Evolutionary conservation across 208 protist genomes (phyloP).

Genomic region (Crithidia bombi): DNA sequence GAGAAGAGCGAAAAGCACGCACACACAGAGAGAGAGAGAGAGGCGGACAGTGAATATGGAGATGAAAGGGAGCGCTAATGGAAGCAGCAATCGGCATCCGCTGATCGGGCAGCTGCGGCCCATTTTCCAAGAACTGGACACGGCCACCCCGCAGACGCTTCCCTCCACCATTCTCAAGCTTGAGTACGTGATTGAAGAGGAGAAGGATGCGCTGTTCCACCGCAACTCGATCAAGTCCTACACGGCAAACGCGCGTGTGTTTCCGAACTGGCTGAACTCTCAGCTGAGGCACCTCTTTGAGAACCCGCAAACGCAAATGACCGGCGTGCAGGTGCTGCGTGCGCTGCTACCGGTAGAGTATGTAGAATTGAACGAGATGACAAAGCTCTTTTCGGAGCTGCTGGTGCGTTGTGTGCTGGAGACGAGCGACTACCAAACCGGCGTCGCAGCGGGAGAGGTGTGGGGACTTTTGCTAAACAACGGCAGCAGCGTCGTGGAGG

Average conservation of each 20-base stretch:
- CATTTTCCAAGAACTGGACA: slow-evolving; percentile 78
- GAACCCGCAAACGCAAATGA: slow-evolving; percentile 57
- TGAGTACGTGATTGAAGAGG: slow-evolving; percentile 87
- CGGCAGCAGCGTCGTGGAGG: slow-evolving; percentile 74
- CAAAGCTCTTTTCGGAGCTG: slow-evolving; percentile 69
- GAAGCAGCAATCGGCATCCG: slow-evolving; percentile 53
- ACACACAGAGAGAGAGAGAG: background rate
- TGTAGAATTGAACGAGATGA: slow-evolving; percentile 78
- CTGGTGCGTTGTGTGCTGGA: slow-evolving; percentile 67
- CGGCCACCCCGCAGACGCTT: slow-evolving; percentile 44
- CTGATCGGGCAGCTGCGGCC: slow-evolving; percentile 86
- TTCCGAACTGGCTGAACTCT: slow-evolving; percentile 75
- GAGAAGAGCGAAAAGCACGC: background rate
- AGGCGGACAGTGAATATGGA: too few relatives aligned
- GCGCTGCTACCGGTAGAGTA: slow-evolving; percentile 81
- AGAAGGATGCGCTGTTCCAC: slow-evolving; percentile 83
- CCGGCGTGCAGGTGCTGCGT: slow-evolving; percentile 70
- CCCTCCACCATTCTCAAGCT: slow-evolving; percentile 81
- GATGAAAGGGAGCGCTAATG: slow-evolving; percentile 16
- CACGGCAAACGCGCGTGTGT: slow-evolving; percentile 47
- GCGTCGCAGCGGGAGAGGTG: slow-evolving; percentile 66
- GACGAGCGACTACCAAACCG: slow-evolving; percentile 44
- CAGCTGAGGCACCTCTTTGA: slow-evolving; percentile 79
- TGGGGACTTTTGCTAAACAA: slow-evolving; percentile 83
- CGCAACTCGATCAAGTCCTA: slow-evolving; percentile 58